Conservation (phyloP, 2,329 filamentous ascomycete species). For the Immersiporthe knoxdaviesiana region DNA sequence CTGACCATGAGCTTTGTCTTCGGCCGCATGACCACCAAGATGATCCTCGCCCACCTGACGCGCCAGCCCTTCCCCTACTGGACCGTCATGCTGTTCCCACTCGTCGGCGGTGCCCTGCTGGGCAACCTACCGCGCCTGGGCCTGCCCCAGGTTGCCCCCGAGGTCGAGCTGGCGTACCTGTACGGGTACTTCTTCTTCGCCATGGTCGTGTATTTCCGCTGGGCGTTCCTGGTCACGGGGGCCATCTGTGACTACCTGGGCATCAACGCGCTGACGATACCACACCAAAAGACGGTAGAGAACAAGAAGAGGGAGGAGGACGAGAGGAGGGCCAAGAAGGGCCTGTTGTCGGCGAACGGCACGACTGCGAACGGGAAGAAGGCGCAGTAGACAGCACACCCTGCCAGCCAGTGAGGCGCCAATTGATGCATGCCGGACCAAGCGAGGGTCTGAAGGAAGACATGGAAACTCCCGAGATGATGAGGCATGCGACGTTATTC, state of each 20-base stretch:
- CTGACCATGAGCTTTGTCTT: slow-evolving; percentile 96
- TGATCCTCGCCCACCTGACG: slow-evolving; percentile 94
- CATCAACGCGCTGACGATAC: slow-evolving; percentile 93
- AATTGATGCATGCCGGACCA: not conserved
- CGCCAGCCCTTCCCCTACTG: slow-evolving; percentile 95
- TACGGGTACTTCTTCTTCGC: slow-evolving; percentile 84
- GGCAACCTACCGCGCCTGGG: slow-evolving; percentile 82
- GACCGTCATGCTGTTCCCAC: slow-evolving; percentile 87
- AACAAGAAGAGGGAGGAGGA: slow-evolving; percentile 49
- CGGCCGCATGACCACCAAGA: slow-evolving; percentile 97
- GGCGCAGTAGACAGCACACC: slow-evolving; percentile 32
- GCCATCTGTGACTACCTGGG: slow-evolving; percentile 90
- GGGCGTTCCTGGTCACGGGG: slow-evolving; percentile 88
- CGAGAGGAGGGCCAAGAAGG: slow-evolving; percentile 23
- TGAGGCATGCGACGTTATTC: not conserved
- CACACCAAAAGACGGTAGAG: slow-evolving; percentile 60
- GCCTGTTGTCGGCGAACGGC: slow-evolving; percentile 34
- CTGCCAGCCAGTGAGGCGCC: not conserved
- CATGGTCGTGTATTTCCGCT: slow-evolving; percentile 83
- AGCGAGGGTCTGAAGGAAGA: not conserved
- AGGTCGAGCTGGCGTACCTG: slow-evolving; percentile 78
- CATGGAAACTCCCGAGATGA: not conserved
- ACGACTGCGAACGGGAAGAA: slow-evolving; percentile 35
- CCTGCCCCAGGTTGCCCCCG: slow-evolving; percentile 65
- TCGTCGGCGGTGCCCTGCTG: slow-evolving; percentile 82